Conservation (phyloP, 169 alveolate genomes). For the Babesia caballi region DNA sequence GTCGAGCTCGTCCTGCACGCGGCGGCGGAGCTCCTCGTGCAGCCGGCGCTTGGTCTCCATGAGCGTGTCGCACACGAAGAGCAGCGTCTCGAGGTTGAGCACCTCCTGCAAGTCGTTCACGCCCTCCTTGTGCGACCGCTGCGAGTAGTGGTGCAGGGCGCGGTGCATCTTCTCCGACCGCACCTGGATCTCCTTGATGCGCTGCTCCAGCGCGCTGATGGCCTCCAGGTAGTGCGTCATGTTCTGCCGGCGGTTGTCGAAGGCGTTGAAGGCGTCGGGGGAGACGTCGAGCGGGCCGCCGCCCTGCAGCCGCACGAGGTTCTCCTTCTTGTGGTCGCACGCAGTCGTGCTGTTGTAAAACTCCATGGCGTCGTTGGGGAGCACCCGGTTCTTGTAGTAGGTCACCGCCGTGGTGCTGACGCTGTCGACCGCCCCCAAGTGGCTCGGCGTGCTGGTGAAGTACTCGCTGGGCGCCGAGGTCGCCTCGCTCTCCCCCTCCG, state of each 20-base stretch:
- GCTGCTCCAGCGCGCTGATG: constrained; percentile 18
- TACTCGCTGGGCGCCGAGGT: background rate
- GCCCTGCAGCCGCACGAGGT: constrained; percentile 23
- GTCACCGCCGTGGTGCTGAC: constrained; percentile 16
- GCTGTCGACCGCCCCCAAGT: background rate
- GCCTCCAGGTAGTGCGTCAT: constrained; percentile 34
- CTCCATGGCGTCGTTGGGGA: constrained; percentile 22
- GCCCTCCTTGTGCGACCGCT: constrained; percentile 1
- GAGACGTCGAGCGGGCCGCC: constrained; percentile 37
- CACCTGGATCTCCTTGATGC: constrained; percentile 9
- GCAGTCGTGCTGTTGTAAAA: background rate
- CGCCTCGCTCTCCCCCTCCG: background rate
- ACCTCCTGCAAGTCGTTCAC: constrained; percentile 56
- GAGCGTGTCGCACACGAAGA: constrained; percentile 44
- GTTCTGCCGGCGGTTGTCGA: constrained; percentile 27
- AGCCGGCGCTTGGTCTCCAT: constrained; percentile 57
- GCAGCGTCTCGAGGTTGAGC: constrained; percentile 50
- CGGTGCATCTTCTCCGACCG: constrained; percentile 55
- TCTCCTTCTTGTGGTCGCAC: constrained; percentile 22
- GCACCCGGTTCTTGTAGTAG: constrained; percentile 25
- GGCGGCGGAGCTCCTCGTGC: constrained; percentile 21
- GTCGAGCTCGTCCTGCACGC: constrained; percentile 25
- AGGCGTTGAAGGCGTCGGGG: constrained; percentile 6
- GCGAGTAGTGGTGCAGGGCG: constrained; percentile 45
- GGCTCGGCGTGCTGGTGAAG: constrained; percentile 20